These are phyloP conservation scores for Pleurotus tuber-regium DNA, from an alignment of 768 basidiomycete species.

Conservation along the genomic window DNA sequence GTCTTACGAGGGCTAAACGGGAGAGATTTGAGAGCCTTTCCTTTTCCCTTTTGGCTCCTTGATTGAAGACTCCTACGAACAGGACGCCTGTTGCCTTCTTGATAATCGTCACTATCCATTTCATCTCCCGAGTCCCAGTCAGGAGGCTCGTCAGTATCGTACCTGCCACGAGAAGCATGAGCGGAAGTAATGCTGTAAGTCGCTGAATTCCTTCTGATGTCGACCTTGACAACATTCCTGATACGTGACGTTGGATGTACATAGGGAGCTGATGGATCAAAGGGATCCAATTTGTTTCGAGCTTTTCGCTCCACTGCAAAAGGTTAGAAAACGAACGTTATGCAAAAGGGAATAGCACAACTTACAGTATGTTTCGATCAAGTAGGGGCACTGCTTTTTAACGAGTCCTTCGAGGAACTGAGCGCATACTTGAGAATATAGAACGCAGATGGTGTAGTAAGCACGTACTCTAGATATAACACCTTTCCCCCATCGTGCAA, in stretches of 20 bases:
- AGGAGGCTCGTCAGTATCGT: conserved; percentile 31
- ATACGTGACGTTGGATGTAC: conserved; percentile 63
- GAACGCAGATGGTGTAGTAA: not conserved
- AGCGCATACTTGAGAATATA: not conserved
- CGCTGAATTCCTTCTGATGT: conserved; percentile 19
- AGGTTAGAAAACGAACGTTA: not conserved
- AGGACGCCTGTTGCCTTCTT: conserved; percentile 1
- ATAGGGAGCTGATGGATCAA: conserved; percentile 58
- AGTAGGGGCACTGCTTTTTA: conserved; percentile 31
- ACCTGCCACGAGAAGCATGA: conserved; percentile 23
- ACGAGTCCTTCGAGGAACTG: conserved; percentile 46
- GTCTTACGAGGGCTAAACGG: conserved; percentile 70
- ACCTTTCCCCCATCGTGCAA: conserved; percentile 56
- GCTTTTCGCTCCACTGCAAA: conserved; percentile 36
- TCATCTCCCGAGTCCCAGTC: conserved; percentile 37
- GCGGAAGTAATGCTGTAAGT: conserved; percentile 22
- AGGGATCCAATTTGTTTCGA: conserved; percentile 42
- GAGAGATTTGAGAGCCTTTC: conserved; percentile 33
- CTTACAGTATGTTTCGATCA: conserved; percentile 60
- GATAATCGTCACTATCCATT: conserved; percentile 23
- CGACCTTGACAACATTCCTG: conserved; percentile 32
- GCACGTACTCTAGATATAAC: conserved; percentile 53
- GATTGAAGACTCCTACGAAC: conserved; percentile 17
- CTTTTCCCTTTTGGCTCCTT: conserved; percentile 13
- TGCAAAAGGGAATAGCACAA: conserved; percentile 12